Percentiles rank a stretch among this genome's conserved stretches.
These are phyloP conservation scores for Cercophora samala DNA, from an alignment of 495 filamentous ascomycete genomes.

Conservation along the genomic window DNA sequence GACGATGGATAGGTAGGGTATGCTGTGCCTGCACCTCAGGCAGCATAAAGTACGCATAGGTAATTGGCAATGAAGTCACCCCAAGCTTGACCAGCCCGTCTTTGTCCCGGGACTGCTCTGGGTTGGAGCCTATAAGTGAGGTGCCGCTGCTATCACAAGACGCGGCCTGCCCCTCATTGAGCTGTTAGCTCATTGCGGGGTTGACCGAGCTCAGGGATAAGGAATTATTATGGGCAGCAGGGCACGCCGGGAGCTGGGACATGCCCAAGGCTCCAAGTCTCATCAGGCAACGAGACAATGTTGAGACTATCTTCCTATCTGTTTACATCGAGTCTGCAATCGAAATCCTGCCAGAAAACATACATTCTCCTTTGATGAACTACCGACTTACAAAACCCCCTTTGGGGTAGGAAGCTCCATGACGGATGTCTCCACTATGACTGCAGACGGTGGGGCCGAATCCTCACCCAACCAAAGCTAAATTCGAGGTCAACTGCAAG, in stretches of 20 bases:
- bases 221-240: no score
- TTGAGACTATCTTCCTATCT: background rate
- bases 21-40: conserved; percentile 14
- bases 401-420: background rate
- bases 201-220: conserved; percentile 1
- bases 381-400: background rate
- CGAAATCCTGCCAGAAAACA: background rate
- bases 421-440: background rate
- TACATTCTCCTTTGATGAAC: background rate
- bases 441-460: background rate
- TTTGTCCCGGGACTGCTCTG: conserved; percentile 6
- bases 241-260: background rate
- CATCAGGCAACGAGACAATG: background rate
- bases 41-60: no score
- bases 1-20: conserved; percentile 1
- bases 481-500: background rate
- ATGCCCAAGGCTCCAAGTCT: background rate
- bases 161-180: background rate
- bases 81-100: conserved; percentile 11
- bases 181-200: background rate
- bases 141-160: conserved; percentile 1
- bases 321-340: background rate
- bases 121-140: background rate
- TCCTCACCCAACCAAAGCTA: background rate
- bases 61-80: conserved; percentile 28